Percentiles rank a stretch among this genome's conserved stretches.
Evolutionary conservation across 2,329 filamentous ascomycete species (phyloP).

Genomic region (Fusarium algeriense): DNA sequence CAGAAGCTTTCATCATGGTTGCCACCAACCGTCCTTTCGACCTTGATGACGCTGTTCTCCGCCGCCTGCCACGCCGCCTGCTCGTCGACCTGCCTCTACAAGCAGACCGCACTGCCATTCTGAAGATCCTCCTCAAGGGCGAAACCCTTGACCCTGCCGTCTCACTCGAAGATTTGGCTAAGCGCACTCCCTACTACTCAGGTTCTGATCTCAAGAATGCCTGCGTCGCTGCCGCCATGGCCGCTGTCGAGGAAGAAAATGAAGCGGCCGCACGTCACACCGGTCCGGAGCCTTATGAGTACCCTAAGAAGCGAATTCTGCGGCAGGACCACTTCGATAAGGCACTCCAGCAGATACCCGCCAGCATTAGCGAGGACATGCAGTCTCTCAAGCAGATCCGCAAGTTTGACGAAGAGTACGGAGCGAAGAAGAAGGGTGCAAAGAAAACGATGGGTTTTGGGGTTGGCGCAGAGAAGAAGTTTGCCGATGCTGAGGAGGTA

Average conservation of each 20-base stretch:
- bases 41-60: constrained; percentile 86
- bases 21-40: constrained; percentile 97
- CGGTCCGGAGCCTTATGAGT: constrained; percentile 64
- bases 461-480: constrained; percentile 54
- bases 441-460: constrained; percentile 72
- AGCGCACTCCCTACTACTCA: constrained; percentile 80
- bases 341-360: constrained; percentile 88
- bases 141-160: constrained; percentile 74
- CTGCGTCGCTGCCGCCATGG: constrained; percentile 82
- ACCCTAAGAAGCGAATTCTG: constrained; percentile 71
- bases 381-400: constrained; percentile 84
- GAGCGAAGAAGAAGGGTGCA: constrained; percentile 79
- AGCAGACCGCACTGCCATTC: constrained; percentile 74
- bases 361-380: constrained; percentile 96
- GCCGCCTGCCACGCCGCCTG: constrained; percentile 79
- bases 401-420: constrained; percentile 96
- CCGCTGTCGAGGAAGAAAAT: constrained; percentile 81
- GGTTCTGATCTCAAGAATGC: constrained; percentile 88
- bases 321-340: constrained; percentile 81
- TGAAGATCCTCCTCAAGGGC: constrained; percentile 77
- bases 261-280: constrained; percentile 53
- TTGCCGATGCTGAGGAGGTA: constrained; percentile 58
- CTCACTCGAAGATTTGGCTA: constrained; percentile 71
- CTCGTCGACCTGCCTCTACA: constrained; percentile 79
- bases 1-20: constrained; percentile 96